Evolutionary conservation across 129 eudicot species (phyloP), one percentile per base, ranked within the genome.

Genomic region (Apium graveolens): DNA sequence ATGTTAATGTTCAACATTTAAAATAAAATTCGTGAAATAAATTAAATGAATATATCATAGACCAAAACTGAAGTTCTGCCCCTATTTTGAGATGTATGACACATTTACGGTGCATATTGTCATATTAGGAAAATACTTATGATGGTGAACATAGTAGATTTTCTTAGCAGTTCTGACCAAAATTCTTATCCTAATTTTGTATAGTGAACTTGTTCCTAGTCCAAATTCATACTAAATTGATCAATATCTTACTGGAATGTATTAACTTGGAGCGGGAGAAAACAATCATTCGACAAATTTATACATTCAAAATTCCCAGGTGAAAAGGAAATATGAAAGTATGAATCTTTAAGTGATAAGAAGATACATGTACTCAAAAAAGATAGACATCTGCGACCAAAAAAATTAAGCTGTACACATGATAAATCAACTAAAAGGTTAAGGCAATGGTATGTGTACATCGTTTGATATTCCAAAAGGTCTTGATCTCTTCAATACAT

Each of bases 391-490:
- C 31, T 32, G 10, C 34, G 24, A 39, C 43, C 76, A 5, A 73
- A 53, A 73, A 42, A 73, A 12, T 39, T 35, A 48, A 37, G 29
- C 29, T 3, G 7, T 10, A 39, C 31, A 49, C 37, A 76, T 44
- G 63, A 42, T 29, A 39, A 66, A 73, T 39, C 45, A 7, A 70
- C 42, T 14, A 75, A 46, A 7, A 75, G 55, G 38, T 70, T 11
- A 42, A 73, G 60, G 53, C 21, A 43, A 10, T 27, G 39, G 57
- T 29, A 66, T 74, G 76, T 39, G 66, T 92, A 90, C 96, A 73
- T 92, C 96, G 55, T 88, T 93, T 46, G 96, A 86, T 68, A 87
- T 81, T 76, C 90, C 97, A 44, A 88, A 85, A n/a, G 92, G 83
- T 70, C 97, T 85, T 85, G 92, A 16, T 86, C 93, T 88, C 89